These are phyloP conservation scores for Acidomyces sp. DNA, from an alignment of 495 filamentous ascomycete genomes.

Conservation along the genomic window DNA sequence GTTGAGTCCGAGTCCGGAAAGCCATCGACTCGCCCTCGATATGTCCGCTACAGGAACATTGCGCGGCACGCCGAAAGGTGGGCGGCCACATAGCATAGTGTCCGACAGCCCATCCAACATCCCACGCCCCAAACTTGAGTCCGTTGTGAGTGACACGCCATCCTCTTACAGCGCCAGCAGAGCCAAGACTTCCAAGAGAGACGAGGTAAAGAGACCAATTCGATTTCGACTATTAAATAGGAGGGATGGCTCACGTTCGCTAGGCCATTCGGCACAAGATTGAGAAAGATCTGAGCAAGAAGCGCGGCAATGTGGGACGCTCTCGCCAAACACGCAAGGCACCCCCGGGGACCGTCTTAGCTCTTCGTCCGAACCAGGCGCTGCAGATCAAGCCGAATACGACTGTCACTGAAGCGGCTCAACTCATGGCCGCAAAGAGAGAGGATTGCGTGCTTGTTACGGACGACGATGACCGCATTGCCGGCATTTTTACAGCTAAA, in stretches of 20 bases:
- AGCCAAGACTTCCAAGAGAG: constrained; percentile 88
- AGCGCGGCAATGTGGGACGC: constrained; percentile 64
- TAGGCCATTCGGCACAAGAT: constrained; percentile 94
- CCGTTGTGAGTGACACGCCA: constrained; percentile 49
- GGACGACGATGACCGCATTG: constrained; percentile 92
- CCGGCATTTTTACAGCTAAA: constrained; percentile 98
- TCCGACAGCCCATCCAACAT: constrained; percentile 58
- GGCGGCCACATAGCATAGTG: constrained; percentile 53
- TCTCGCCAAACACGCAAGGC: constrained; percentile 80
- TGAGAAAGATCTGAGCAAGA: constrained; percentile 95
- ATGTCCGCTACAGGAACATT: constrained; percentile 50
- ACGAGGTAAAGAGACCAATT: constrained; percentile 58
- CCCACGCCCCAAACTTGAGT: constrained; percentile 58
- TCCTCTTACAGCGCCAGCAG: constrained; percentile 75
- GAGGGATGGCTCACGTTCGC: constrained; percentile 15
- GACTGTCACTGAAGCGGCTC: constrained; percentile 89
- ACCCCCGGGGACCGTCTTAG: constrained; percentile 87
- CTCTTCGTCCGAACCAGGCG: constrained; percentile 85
- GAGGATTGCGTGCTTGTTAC: constrained; percentile 99
- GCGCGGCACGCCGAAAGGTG: constrained; percentile 52
- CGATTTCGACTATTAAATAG: constrained; percentile 18
- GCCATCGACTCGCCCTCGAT: constrained; percentile 15
- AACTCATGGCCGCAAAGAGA: constrained; percentile 97
- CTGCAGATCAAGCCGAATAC: constrained; percentile 95
- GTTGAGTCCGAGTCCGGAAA: too few species aligned